Base-by-base conservation (phyloP, 192 early-diverging fungal species). In the Gamsiella multidivaricata region DNA sequence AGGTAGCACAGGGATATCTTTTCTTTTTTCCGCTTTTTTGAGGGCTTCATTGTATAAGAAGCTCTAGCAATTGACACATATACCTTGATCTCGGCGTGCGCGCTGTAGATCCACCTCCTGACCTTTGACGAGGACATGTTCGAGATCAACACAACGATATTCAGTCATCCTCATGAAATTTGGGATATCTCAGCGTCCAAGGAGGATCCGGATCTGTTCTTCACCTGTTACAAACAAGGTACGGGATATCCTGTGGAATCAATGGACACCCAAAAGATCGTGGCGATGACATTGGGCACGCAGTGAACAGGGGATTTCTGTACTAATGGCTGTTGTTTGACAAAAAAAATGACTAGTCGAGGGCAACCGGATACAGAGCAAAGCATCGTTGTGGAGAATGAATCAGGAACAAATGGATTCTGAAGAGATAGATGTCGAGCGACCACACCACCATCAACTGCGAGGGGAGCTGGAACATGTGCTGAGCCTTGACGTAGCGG, bases 81-180 rank as follows among this genome's bases (percentile, higher is more conserved):
- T 6, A 9, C 23, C 51, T 53, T 9, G 26, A 29, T 17, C 3
- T 10, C 51, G 11, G 10, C 18, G n/a, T n/a, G n/a, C n/a, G n/a
- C n/a, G n/a, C n/a, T 34, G 14, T 79, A 93, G 91, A 59, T 93
- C n/a, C 89, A 88, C 58, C 54, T 95, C 20, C 63, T 96, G 28
- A 87, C 91, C 20, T 93, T 91, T 79, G 88, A 93, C 75, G 93
- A 95, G 61, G 93, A 94, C 33, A 70, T 81, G 23, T 80, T 80
- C 69, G 84, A 90, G 42, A 85, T 94, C 18, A 81, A 80, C 2
- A 66, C 80, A 17, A 85, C 82, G 1, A 80, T 85, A 37, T 94
- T 86, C 80, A 59, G 59, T 17, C 94, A 96, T 68, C 68, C 82
- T 6, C 80, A 88, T 47, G 91, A 91, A 56, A 79, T 95, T 20